Evolutionary conservation across 2,329 filamentous ascomycete genomes (phyloP), one percentile per base, ranked within the genome.

Genomic region (Geosmithia morbida): DNA sequence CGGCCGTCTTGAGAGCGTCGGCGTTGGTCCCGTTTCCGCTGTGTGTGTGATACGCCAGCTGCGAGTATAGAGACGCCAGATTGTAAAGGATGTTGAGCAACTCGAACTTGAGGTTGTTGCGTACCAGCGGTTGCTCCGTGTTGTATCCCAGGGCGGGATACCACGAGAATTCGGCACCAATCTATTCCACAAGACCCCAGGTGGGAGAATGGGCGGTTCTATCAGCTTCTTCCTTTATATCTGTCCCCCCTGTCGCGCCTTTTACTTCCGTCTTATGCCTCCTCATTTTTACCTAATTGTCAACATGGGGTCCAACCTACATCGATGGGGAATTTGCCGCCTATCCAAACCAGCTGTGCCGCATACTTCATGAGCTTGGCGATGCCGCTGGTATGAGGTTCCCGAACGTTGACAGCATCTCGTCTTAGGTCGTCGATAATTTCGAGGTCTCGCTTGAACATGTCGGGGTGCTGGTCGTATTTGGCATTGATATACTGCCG

Each of bases 381-480:
- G 55, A 95, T 76, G 19, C 90, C 90, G 60, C 84, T 94, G 5
- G 77, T 70, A 60, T 98, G 92, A 2, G 92, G 81, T 61, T 98
- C 92, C 50, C 84, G 79, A 2, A 92, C 84, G 62, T 88, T 87
- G 48, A 95, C 74, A n/a, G 92, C 92, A 61, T 94, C 86, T 51
- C 77, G 77, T 5, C 92, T 82, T 49, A 97, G 69, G 45, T 78
- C 72, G 60, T 97, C 88, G 57, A 98, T 88, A 53, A 84, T 77
- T 59, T 89, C 81, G 49, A 80, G 79, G 67, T 98, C 92, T 53
- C 86, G 77, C 52, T 80, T 79, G 66, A 98, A 98, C 83, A 95
- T 94, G 64, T 96, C 88, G 33, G 92, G 90, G 61, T 95, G 90
- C 63, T 98, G 92, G 65, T 97, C 90, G 82, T 97, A 97, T 74